phyloP scores from a whole-genome alignment of 225 moss, liverwort and hornwort species.

The Lunularia cruciata region DNA sequence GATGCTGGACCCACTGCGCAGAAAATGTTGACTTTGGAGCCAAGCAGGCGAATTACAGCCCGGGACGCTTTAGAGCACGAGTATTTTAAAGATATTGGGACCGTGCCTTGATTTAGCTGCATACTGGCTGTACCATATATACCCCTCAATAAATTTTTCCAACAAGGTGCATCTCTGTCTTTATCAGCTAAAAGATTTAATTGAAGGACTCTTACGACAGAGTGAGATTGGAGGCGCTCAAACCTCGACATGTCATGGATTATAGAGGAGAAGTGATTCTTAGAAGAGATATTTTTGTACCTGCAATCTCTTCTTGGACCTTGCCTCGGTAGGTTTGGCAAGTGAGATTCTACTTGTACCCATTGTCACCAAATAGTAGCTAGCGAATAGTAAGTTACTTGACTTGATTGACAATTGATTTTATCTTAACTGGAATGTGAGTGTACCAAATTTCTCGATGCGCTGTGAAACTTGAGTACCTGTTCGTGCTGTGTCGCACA shows the following conservation, averaged over 20 bases:
- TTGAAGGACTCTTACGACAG: slow-evolving; percentile 11
- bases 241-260: not conserved
- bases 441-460: slow-evolving; percentile 26
- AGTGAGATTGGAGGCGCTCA: not conserved
- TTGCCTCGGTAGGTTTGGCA: slow-evolving; percentile 13
- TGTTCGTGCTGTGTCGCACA: not conserved
- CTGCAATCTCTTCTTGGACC: slow-evolving; percentile 31
- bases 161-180: slow-evolving; percentile 26
- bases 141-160: slow-evolving; percentile 21
- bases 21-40: slow-evolving; percentile 95
- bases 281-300: slow-evolving; percentile 37
- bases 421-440: slow-evolving; percentile 21
- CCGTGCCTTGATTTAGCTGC: slow-evolving; percentile 59
- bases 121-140: slow-evolving; percentile 32
- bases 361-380: not conserved
- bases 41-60: slow-evolving; percentile 81
- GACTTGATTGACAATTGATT: slow-evolving; percentile 10
- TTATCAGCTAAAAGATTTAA: not conserved
- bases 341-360: slow-evolving; percentile 19
- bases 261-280: slow-evolving; percentile 7
- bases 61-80: slow-evolving; percentile 90
- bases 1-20: no score
- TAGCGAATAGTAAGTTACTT: slow-evolving; percentile 4
- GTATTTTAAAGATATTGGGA: slow-evolving; percentile 87
- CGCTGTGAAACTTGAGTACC: not conserved